Evolutionary conservation across 1,139 yeast genomes (phyloP), one percentile per base, ranked within the genome.

Genomic region (Hansenula lynferdii): DNA sequence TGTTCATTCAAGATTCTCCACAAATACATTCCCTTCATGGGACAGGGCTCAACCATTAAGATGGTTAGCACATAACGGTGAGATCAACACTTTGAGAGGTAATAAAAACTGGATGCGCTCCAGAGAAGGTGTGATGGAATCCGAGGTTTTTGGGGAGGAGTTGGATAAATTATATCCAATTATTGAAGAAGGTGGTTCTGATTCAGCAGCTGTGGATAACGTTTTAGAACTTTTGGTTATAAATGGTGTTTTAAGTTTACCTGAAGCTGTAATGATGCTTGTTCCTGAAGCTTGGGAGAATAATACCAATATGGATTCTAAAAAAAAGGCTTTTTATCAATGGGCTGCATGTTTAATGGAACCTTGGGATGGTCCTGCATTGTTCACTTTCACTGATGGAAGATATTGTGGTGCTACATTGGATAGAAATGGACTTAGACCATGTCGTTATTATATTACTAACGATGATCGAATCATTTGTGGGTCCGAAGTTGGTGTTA

Each of bases 291-390:
- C 97, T 4, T 90, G 97, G 95, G 97, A 90, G 63, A 85, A 85
- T 60, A 92, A 89, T 64, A 67, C 69, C 42, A 64, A 74, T 48
- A 89, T 90, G 81, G 96, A 90, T 62, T 87, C 95, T 40, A 82
- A 84, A 60, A 85, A 89, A 69, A 80, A 76, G 56, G 97, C 97
- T 0, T 92, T 94, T 64, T 92, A 90, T 66, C 97, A 92, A 65
- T 92, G 98, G 98, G 97, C 97, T 36, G 96, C 98, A 15, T 89
- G 97, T 67, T 69, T 90, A 52, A 92, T 92, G 97, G 98, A 92
- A 69, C 97, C 98, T 17, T 92, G 98, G 98, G 98, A 92, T 67
- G 98, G 98, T 51, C 98, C 98, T 27, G 97, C 97, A 30, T 72
- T 92, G 54, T 86, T 92, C 70, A 89, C 96, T 27, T 92, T 92